Conservation (phyloP, 305 asterid genomes). For the Coffea humblotiana region DNA sequence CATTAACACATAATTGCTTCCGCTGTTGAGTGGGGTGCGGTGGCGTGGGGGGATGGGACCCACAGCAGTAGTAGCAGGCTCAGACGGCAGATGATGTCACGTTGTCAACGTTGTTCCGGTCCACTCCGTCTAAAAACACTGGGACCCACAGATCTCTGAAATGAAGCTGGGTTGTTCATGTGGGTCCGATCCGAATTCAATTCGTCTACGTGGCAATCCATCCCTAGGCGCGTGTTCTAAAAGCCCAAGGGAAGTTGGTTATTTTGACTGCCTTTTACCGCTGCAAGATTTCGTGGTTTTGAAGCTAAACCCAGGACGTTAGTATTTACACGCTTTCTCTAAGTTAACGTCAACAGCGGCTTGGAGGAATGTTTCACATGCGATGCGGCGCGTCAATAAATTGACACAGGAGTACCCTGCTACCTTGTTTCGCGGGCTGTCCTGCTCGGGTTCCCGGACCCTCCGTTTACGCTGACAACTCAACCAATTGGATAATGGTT, state of each 20-base stretch:
- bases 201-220: conserved; percentile 2
- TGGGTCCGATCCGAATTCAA: conserved; percentile 37
- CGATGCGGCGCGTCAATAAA: neutral
- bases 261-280: neutral
- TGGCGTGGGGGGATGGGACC: conserved; percentile 9
- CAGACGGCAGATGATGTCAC: conserved; percentile 10
- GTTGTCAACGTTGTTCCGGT: conserved; percentile 18
- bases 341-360: neutral
- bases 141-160: conserved; percentile 33
- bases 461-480: conserved; percentile 60
- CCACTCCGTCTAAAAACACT: neutral
- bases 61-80: conserved; percentile 19
- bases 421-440: conserved; percentile 48
- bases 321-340: neutral
- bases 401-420: conserved; percentile 5
- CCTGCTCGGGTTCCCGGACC: conserved; percentile 46
- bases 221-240: conserved; percentile 9
- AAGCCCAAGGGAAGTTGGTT: neutral
- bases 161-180: conserved; percentile 25
- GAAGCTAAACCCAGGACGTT: neutral
- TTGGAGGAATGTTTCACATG: neutral
- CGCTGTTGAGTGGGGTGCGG: neutral
- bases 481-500: neutral
- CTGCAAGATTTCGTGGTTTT: neutral
- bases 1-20: conserved; percentile 62